Base-by-base conservation (phyloP, 164 flowering plant genomes). In the Tetracentron sinense region DNA sequence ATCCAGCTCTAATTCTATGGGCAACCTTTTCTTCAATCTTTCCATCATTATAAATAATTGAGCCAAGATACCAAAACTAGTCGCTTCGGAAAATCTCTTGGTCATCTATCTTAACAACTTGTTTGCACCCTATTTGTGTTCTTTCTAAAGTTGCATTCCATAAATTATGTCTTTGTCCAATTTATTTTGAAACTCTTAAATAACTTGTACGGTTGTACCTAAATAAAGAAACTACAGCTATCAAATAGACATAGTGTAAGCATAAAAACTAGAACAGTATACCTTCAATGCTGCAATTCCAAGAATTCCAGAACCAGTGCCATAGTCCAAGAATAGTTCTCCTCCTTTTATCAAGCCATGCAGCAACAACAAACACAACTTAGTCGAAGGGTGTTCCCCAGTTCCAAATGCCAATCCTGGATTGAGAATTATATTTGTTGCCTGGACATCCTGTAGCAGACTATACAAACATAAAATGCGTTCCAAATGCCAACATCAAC, bases 371-470 rank as follows among this genome's bases (percentile, higher is more conserved):
- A 90, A 80, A 77, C 96, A 93, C 76, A 90, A 62, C 70, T 77
- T 88, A 42, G 98, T 93, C 22, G 97, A 90, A 21, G 97, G 87
- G 57, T 93, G 98, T 56, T 93, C 97, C 57, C 98, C 96, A 48
- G 94, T 93, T 77, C 98, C 98, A 81, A 93, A 93, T 72, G 98
- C 96, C 75, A 87, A 73, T 70, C 98, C 98, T 64, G 98, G 97
- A 74, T 93, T 85, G 26, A 93, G 76, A 72, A 85, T 74, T 63
- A 93, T 83, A 69, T 90, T 93, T 60, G 73, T 82, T 65, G 96
- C 98, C 57, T 79, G 72, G 52, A 23, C 63, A 74, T 82, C 89
- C 97, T 93, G 79, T 56, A 69, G 49, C 23, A 74, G 12, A 28
- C 60, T 28, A 52, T 19, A 59, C 23, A 63, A 55, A 63, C 8